Conservation (phyloP, 495 filamentous ascomycete genomes). For the Astrocystis sublimbata region DNA sequence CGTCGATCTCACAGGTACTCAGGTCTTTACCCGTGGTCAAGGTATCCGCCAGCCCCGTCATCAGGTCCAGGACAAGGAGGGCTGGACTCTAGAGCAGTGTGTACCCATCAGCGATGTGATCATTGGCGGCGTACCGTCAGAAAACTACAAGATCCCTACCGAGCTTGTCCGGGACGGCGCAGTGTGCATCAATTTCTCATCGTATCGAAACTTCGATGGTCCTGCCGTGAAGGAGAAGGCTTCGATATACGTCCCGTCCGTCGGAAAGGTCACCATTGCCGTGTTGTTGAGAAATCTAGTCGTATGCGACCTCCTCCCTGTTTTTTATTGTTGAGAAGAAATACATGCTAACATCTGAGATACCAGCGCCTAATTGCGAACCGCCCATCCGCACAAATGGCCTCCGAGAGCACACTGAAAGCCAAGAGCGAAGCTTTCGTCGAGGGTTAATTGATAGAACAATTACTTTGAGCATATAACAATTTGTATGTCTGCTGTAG, state of each 20-base stretch:
- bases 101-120: slow-evolving; percentile 89
- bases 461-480: too few species aligned
- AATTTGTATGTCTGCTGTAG: neutral
- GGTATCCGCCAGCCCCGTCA: slow-evolving; percentile 81
- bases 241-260: slow-evolving; percentile 94
- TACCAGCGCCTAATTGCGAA: slow-evolving; percentile 46
- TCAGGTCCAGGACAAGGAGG: slow-evolving; percentile 77
- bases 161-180: slow-evolving; percentile 81
- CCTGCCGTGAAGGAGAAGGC: slow-evolving; percentile 87
- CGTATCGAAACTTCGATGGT: slow-evolving; percentile 86
- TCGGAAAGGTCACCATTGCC: slow-evolving; percentile 96
- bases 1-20: slow-evolving; percentile 89
- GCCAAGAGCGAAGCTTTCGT: slow-evolving; percentile 40
- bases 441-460: slow-evolving; percentile 29
- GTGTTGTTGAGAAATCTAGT: slow-evolving; percentile 86
- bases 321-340: neutral
- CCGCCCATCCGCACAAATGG: slow-evolving; percentile 34
- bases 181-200: slow-evolving; percentile 97
- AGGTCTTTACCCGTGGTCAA: slow-evolving; percentile 83
- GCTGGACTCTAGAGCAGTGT: slow-evolving; percentile 73
- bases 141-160: slow-evolving; percentile 84
- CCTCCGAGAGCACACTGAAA: slow-evolving; percentile 32
- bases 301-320: slow-evolving; percentile 57
- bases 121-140: slow-evolving; percentile 86
- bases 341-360: neutral